These are phyloP conservation scores for Lachancea sp. DNA, from an alignment of 805 yeast species.

Conservation along the genomic window DNA sequence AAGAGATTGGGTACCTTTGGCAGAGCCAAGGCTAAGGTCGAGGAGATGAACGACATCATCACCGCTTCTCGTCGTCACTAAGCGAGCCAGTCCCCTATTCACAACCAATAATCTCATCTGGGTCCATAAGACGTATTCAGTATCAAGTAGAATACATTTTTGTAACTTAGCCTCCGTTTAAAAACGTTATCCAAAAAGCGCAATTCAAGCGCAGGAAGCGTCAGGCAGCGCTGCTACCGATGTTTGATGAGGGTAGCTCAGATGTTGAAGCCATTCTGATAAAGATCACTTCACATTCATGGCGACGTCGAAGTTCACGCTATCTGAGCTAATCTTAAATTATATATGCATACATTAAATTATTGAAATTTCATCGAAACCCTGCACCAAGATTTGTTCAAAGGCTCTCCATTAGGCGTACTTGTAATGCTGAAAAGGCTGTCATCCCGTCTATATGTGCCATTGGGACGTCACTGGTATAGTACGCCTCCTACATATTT, in stretches of 20 bases:
- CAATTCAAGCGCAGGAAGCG: no score
- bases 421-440: neutral
- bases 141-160: slow-evolving; percentile 8
- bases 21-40: slow-evolving; percentile 99
- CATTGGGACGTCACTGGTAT: neutral
- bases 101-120: slow-evolving; percentile 1
- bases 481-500: slow-evolving; percentile 16
- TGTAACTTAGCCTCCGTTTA: slow-evolving; percentile 10
- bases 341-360: no score
- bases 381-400: no score
- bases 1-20: slow-evolving; percentile 99
- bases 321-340: no score
- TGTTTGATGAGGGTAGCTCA: no score
- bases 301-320: no score
- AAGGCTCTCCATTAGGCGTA: neutral
- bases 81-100: slow-evolving; percentile 19
- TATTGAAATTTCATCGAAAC: no score
- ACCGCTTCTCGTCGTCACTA: slow-evolving; percentile 95
- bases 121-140: slow-evolving; percentile 8
- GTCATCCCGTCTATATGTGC: neutral
- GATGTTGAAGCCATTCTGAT: no score
- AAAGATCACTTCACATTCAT: no score
- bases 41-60: slow-evolving; percentile 93
- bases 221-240: no score
- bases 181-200: neutral